Evolutionary conservation across 768 basidiomycete species (phyloP).

Genomic region (Suillus fuscotomentosus): DNA sequence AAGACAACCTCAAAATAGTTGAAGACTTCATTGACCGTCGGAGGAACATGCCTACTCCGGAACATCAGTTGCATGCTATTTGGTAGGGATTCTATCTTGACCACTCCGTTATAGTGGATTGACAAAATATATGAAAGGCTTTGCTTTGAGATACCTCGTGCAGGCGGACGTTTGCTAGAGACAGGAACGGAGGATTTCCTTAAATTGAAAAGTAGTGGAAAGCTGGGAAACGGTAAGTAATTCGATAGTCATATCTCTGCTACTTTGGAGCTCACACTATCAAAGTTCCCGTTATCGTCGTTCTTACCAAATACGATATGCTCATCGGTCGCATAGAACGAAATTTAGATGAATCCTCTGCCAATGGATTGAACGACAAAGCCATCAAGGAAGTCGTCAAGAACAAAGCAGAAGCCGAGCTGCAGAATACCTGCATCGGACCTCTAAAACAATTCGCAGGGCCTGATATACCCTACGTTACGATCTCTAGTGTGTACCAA

Average conservation of each 20-base stretch:
- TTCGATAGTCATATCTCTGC: background rate
- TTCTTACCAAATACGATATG: constrained; percentile 6
- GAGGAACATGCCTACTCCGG: background rate
- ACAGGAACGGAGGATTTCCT: background rate
- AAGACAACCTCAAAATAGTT: constrained; percentile 8
- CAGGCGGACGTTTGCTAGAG: background rate
- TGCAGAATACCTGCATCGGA: background rate
- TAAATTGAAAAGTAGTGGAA: background rate
- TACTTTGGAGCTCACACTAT: too few species aligned
- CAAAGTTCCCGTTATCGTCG: background rate
- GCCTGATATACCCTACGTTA: background rate
- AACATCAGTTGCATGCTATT: constrained; percentile 12
- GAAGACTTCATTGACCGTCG: constrained; percentile 10
- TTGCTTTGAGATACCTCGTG: background rate
- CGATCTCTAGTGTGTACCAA: background rate
- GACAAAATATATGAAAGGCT: background rate
- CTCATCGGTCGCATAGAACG: background rate
- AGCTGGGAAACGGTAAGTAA: constrained; percentile 7
- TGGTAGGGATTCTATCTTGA: constrained; percentile 6
- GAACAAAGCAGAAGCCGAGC: background rate
- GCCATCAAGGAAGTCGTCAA: background rate
- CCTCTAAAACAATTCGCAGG: background rate
- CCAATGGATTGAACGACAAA: background rate
- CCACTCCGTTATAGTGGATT: background rate
- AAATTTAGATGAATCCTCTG: constrained; percentile 31